Percentiles rank a stretch among this genome's conserved stretches.
Evolutionary conservation across 2,329 filamentous ascomycete genomes (phyloP).

Genomic region (Sporothrix brunneoviolacea): DNA sequence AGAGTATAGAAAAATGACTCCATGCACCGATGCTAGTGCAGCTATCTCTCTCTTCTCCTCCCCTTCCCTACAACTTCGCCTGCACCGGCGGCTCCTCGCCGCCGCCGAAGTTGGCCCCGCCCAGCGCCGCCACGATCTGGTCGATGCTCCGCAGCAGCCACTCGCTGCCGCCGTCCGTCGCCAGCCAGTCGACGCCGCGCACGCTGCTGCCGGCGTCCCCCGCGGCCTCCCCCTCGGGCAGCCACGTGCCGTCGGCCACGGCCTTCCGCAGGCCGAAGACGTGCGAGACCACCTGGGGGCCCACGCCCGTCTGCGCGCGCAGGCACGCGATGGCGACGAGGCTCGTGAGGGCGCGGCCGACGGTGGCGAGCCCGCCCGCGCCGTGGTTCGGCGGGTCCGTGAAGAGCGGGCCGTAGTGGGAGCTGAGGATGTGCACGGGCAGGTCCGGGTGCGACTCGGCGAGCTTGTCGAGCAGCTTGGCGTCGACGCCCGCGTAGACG

Average conservation of each 20-base stretch:
- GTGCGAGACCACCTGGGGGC: slow-evolving; percentile 74
- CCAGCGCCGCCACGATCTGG: slow-evolving; percentile 44
- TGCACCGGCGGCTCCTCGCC: not conserved
- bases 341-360: slow-evolving; percentile 66
- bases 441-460: slow-evolving; percentile 73
- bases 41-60: too few relatives aligned
- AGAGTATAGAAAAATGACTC: not conserved
- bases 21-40: too few relatives aligned
- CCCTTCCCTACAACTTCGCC: slow-evolving; percentile 13
- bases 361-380: slow-evolving; percentile 39
- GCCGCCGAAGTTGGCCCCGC: slow-evolving; percentile 20
- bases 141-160: slow-evolving; percentile 60
- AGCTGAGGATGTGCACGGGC: slow-evolving; percentile 69
- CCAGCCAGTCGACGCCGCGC: slow-evolving; percentile 53
- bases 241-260: slow-evolving; percentile 57
- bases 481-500: slow-evolving; percentile 68
- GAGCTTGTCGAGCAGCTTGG: slow-evolving; percentile 64
- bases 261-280: slow-evolving; percentile 75
- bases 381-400: slow-evolving; percentile 53
- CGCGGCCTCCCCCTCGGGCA: slow-evolving; percentile 15
- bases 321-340: slow-evolving; percentile 69
- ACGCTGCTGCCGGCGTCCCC: slow-evolving; percentile 33
- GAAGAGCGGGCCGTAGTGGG: slow-evolving; percentile 68
- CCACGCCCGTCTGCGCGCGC: slow-evolving; percentile 73
- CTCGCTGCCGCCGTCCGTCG: slow-evolving; percentile 55